A percentile compares a stretch with the other conserved stretches of the same genome.
Evolutionary conservation across 2,329 filamentous ascomycete species (phyloP).

Genomic region (Talaromyces sp.): DNA sequence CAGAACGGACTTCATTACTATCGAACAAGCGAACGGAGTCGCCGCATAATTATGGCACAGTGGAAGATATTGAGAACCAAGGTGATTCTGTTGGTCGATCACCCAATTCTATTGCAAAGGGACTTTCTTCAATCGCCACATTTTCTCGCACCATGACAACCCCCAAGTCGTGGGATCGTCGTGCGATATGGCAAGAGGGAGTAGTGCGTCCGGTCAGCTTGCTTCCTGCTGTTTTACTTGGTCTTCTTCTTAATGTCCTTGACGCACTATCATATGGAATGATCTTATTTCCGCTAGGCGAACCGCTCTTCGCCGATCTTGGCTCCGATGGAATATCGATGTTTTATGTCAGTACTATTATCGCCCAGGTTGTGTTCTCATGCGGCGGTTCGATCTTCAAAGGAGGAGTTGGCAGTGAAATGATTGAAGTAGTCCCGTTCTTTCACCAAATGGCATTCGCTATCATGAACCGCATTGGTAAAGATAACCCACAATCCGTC

Average conservation of each 20-base stretch:
- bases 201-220: slow-evolving; percentile 70
- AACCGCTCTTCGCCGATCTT: slow-evolving; percentile 79
- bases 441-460: slow-evolving; percentile 98
- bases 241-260: slow-evolving; percentile 85
- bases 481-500: slow-evolving; percentile 79
- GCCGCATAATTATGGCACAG: slow-evolving; percentile 33
- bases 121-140: slow-evolving; percentile 23
- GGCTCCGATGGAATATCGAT: slow-evolving; percentile 96
- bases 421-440: slow-evolving; percentile 98
- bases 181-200: slow-evolving; percentile 64
- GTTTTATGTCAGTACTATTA: slow-evolving; percentile 97
- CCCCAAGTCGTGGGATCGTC: slow-evolving; percentile 73
- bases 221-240: slow-evolving; percentile 84
- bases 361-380: slow-evolving; percentile 89
- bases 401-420: slow-evolving; percentile 89
- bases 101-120: slow-evolving; percentile 15
- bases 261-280: slow-evolving; percentile 96
- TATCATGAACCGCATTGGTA: slow-evolving; percentile 76
- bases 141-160: slow-evolving; percentile 49
- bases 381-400: slow-evolving; percentile 81
- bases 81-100: slow-evolving; percentile 11
- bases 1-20: slow-evolving; percentile 43
- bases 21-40: slow-evolving; percentile 32
- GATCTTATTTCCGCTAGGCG: slow-evolving; percentile 91
- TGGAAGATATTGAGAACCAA: slow-evolving; percentile 37